Base-by-base conservation (phyloP, 177 flowering plant species). In the Vitis hybrid region DNA sequence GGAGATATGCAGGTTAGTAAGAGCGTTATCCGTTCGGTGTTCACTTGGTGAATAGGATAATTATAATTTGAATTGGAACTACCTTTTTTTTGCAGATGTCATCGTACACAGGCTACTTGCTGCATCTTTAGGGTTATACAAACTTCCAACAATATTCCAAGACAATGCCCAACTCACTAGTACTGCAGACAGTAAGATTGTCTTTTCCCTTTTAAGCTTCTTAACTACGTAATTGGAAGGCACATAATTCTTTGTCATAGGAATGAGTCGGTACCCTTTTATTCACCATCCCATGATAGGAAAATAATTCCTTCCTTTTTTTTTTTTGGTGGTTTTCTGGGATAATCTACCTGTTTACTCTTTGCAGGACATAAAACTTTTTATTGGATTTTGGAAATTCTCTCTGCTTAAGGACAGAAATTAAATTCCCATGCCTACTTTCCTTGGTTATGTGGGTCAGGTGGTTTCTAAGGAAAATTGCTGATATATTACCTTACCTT, bases 41-140 rank as follows among this genome's bases (percentile, higher is more conserved):
- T 65, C 40, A 13, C 21, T 58, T 55, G 50, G 27, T 54, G 2
- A 18, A 56, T 69, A 67, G 6, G 49, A 61, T 52, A 0, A 27
- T 9, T 13, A 14, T 67, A 52, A 18, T 6, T 52, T 65, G 57
- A 56, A 3, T 63, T 46, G 8, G 50, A 11, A 48, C 40, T 66
- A 54, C 58, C 56, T 24, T 62, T 55, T 76, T 60, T 48, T 73
- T 84, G 82, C 88, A 95, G 99, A 95, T 90, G 97, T 95, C 24
- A 80, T 95, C 64, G 99, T 95, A 14, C 99, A 95, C 81, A 83
- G 98, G 74, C 82, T 95, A 82, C 97, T 95, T 81, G 94, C 99
- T 70, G 97, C 99, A 62, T 88, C 99, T 52, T 78, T 95, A 69
- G 99, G 91, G 48, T 88, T 93, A 60, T 78, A 68, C 81, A 90